Evolutionary conservation across 345 rosid genomes (phyloP).

Genomic region (Corchorus capsularis): DNA sequence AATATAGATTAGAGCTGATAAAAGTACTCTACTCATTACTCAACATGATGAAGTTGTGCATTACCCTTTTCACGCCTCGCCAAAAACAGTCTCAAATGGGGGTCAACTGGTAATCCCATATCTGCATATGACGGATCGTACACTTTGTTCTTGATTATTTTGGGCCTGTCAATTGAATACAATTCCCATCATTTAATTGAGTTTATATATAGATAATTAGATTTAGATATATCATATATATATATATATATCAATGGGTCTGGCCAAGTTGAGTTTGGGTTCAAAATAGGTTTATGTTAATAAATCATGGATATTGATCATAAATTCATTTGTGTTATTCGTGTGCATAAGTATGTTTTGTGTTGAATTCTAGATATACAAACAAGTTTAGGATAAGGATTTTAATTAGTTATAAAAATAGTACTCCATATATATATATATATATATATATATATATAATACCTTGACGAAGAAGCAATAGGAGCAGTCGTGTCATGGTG

Average conservation of each 20-base stretch:
- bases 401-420: background rate
- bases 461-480: slow-evolving; percentile 22
- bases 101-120: slow-evolving; percentile 44
- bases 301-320: no score
- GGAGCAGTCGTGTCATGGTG: background rate
- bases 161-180: background rate
- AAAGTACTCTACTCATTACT: no score
- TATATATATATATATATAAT: background rate
- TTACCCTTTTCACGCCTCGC: slow-evolving; percentile 13
- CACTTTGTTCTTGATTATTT: slow-evolving; percentile 17
- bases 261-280: no score
- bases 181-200: no score
- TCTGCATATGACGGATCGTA: slow-evolving; percentile 47
- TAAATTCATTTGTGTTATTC: no score
- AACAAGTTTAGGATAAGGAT: background rate
- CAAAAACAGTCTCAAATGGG: slow-evolving; percentile 38
- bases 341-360: no score
- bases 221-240: no score
- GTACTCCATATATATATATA: background rate
- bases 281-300: no score
- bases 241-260: no score
- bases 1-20: no score
- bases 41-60: no score
- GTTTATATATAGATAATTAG: background rate
- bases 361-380: background rate